Percentiles rank a stretch among this genome's conserved stretches.
These are phyloP conservation scores for Furcasterigmium sp. DNA, from an alignment of 2,329 filamentous ascomycete genomes.

Conservation along the genomic window DNA sequence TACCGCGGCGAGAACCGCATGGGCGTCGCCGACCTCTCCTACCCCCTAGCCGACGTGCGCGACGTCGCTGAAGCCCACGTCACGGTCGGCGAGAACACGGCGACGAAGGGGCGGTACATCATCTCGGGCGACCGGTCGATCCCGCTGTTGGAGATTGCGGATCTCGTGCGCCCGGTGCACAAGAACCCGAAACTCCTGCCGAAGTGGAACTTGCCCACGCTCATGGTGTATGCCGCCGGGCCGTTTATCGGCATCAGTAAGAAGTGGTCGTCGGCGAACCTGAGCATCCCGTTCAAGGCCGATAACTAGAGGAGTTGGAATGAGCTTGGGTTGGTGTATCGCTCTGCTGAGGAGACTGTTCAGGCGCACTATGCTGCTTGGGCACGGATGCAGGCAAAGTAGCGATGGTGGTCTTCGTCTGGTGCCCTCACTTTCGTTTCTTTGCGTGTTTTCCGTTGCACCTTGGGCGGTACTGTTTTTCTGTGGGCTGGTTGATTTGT, in stretches of 20 bases:
- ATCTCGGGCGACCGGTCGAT: slow-evolving; percentile 5
- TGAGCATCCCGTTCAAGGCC: slow-evolving; percentile 15
- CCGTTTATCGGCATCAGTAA: slow-evolving; percentile 14
- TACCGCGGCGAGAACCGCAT: slow-evolving; percentile 16
- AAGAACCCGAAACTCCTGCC: slow-evolving; percentile 9
- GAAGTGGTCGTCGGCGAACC: slow-evolving; percentile 14
- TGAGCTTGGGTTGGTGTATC: slow-evolving; percentile 7
- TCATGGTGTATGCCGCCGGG: slow-evolving; percentile 12
- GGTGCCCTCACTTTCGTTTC: too few relatives aligned
- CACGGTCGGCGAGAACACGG: slow-evolving; percentile 4
- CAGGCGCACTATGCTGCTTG: background rate
- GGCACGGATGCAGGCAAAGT: background rate
- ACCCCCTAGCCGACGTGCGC: slow-evolving; percentile 15
- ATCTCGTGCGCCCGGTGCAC: slow-evolving; percentile 4
- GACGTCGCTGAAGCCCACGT: slow-evolving; percentile 16
- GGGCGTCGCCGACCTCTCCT: slow-evolving; percentile 19
- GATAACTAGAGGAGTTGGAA: slow-evolving; percentile 15
- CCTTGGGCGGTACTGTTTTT: too few relatives aligned
- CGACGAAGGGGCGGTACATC: slow-evolving; percentile 8
- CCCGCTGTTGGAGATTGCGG: slow-evolving; percentile 7
- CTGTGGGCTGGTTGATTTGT: too few relatives aligned
- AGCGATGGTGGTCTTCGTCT: too few relatives aligned
- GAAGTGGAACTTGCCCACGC: slow-evolving; percentile 11
- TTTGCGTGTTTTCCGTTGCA: too few relatives aligned
- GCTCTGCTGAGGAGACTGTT: background rate